A percentile compares a stretch with the other conserved stretches of the same genome.
Conservation (phyloP, 192 early-diverging fungal species). For the Chytriomyces sp. region DNA sequence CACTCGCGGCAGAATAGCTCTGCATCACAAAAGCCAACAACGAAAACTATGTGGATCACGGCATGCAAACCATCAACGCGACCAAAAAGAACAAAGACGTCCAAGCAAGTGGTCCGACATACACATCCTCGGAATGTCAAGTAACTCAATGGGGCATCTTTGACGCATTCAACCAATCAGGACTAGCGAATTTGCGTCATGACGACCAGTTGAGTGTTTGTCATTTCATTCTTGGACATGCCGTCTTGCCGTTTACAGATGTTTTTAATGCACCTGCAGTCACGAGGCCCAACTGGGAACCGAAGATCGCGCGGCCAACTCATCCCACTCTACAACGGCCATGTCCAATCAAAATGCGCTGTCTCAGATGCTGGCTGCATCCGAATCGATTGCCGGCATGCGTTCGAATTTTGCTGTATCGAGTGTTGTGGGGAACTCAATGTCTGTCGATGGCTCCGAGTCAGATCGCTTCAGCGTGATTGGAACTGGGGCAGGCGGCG, state of each 20-base stretch:
- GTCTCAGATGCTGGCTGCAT: constrained; percentile 11
- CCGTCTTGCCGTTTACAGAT: no score
- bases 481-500: constrained; percentile 4
- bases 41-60: constrained; percentile 58
- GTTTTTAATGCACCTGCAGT: background rate
- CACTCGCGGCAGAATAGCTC: constrained; percentile 41
- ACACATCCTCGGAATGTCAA: constrained; percentile 48
- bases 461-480: constrained; percentile 17
- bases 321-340: background rate
- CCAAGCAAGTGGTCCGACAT: constrained; percentile 51
- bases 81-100: constrained; percentile 61
- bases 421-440: background rate
- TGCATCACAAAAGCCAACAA: constrained; percentile 47
- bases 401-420: constrained; percentile 5
- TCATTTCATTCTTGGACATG: no score
- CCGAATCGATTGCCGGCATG: constrained; percentile 13
- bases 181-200: no score
- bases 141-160: constrained; percentile 57
- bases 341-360: constrained; percentile 9
- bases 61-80: constrained; percentile 61
- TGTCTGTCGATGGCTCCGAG: constrained; percentile 22
- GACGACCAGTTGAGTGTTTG: no score
- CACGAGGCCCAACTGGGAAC: background rate
- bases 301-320: background rate
- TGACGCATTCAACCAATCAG: constrained; percentile 43